Evolutionary conservation across 1,284 basidiomycete species (phyloP).

Genomic region (Leccinum pachyderme): DNA sequence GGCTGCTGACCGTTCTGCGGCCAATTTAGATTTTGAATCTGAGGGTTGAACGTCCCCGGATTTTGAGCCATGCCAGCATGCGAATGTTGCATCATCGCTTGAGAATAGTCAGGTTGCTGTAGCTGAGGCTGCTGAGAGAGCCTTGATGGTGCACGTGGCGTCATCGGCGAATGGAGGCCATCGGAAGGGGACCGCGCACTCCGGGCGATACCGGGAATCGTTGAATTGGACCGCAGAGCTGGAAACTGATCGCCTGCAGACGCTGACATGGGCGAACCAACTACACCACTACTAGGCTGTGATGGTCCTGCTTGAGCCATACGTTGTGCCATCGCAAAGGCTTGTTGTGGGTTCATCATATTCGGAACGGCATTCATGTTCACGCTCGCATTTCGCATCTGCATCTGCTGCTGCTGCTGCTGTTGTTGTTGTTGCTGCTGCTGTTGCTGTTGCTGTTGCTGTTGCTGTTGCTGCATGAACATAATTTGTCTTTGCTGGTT

Average conservation of each 20-base stretch:
- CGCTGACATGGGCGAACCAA: constrained; percentile 33
- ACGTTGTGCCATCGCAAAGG: constrained; percentile 39
- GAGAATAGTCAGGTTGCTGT: constrained; percentile 35
- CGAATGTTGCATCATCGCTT: constrained; percentile 38
- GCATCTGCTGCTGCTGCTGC: not conserved
- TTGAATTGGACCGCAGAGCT: constrained; percentile 50
- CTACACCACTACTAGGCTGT: constrained; percentile 21
- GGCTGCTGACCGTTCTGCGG: constrained; percentile 37
- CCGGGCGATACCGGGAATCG: constrained; percentile 69
- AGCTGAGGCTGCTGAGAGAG: constrained; percentile 39
- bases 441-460: constrained; percentile 35
- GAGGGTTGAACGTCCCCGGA: constrained; percentile 28
- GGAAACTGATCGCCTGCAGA: constrained; percentile 35
- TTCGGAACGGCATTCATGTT: constrained; percentile 29
- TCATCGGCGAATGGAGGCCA: constrained; percentile 56
- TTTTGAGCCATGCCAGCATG: constrained; percentile 26
- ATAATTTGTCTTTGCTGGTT: constrained; percentile 44
- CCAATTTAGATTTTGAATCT: constrained; percentile 31
- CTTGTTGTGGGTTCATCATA: constrained; percentile 36
- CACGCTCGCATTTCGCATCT: constrained; percentile 29
- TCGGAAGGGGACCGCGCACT: constrained; percentile 70
- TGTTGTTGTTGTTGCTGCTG: not conserved
- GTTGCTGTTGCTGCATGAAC: no score
- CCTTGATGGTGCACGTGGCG: constrained; percentile 42
- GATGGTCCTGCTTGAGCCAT: constrained; percentile 40